Base-by-base conservation (phyloP, 2,329 filamentous ascomycete species). In the Pseudopithomyces chartarum region DNA sequence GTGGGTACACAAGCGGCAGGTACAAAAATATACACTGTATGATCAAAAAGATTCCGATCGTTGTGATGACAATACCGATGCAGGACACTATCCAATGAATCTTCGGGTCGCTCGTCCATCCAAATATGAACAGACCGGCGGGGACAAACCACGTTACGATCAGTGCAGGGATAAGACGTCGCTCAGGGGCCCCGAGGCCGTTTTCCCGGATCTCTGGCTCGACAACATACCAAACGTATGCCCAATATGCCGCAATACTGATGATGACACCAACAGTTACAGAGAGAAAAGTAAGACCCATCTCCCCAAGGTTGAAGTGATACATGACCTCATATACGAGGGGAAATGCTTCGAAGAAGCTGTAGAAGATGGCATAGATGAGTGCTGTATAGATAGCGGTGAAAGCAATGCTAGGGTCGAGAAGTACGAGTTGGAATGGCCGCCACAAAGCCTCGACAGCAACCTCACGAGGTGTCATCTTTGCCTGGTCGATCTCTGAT, bases 371-470 rank as follows among this genome's bases (percentile, higher is more conserved):
- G 8, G 87, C 88, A 74, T 91, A 91, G 22, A 94, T 82, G 2
- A 95, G 88, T 1, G 87, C 90, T 85, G 94, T 95, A 80, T 96
- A 97, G 1, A 96, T 66, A 1, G 88, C 87, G 60, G 96, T 89
- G 68, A 95, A 86, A 58, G 96, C 85, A 52, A 96, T 91, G 69
- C 96, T 95, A 23, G 91, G 86, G 76, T 96, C 92, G 57, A 85
- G 78, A 68, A 95, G 91, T 42, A 96, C 85, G 8, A 97, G 86
- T 78, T 95, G 89, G 77, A 96, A 90, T 1, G 92, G 92, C 89
- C 88, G 19, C 79, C 76, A 60, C 91, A 76, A 26, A 86, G 86
- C 4, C 87, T 86, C 56, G 15, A 74, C 58, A 61, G 82, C 79
- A 50, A 81, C 71, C n/a, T 78, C 73, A 6, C 67, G 67, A 11